Percentiles rank a stretch among this genome's conserved stretches.
Conservation (phyloP, 148 eudicot species). For the Polygonum maritimum region DNA sequence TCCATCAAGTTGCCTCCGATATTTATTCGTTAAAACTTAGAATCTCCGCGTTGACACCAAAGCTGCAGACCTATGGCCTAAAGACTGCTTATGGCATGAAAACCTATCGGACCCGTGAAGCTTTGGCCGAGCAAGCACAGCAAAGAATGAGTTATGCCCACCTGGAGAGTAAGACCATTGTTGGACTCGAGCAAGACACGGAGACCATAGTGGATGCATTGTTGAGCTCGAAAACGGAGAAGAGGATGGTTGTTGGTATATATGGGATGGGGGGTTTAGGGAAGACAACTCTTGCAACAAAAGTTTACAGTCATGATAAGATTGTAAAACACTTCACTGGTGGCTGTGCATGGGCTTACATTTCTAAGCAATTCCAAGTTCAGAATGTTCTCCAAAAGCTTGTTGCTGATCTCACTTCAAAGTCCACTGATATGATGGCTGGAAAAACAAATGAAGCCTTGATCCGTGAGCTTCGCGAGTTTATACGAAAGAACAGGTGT, state of each 20-base stretch:
- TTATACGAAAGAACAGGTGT: slow-evolving; percentile 24
- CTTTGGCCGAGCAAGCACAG: not conserved
- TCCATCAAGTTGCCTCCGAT: slow-evolving; percentile 14
- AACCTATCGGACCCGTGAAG: not conserved
- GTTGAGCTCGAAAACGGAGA: not conserved
- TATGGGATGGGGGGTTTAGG: slow-evolving; percentile 26
- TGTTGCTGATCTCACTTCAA: slow-evolving; percentile 11
- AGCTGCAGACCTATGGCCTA: slow-evolving; percentile 24
- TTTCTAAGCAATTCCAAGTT: slow-evolving; percentile 9
- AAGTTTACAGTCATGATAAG: slow-evolving; percentile 17
- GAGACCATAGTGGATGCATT: slow-evolving; percentile 15
- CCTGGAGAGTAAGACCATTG: slow-evolving; percentile 3
- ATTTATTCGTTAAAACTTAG: slow-evolving; percentile 20
- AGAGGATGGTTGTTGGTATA: slow-evolving; percentile 17
- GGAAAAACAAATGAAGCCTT: not conserved
- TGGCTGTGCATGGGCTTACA: not conserved
- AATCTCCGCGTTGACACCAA: slow-evolving; percentile 18
- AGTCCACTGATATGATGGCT: slow-evolving; percentile 16
- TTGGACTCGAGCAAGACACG: slow-evolving; percentile 24
- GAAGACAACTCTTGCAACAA: slow-evolving; percentile 22
- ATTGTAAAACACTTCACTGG: slow-evolving; percentile 8
- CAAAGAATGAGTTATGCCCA: not conserved
- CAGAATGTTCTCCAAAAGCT: slow-evolving; percentile 13
- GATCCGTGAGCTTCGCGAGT: not conserved
- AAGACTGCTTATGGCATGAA: slow-evolving; percentile 13